phyloP scores from a whole-genome alignment of 2,329 filamentous ascomycete genomes.

The Beauveria sp. region DNA sequence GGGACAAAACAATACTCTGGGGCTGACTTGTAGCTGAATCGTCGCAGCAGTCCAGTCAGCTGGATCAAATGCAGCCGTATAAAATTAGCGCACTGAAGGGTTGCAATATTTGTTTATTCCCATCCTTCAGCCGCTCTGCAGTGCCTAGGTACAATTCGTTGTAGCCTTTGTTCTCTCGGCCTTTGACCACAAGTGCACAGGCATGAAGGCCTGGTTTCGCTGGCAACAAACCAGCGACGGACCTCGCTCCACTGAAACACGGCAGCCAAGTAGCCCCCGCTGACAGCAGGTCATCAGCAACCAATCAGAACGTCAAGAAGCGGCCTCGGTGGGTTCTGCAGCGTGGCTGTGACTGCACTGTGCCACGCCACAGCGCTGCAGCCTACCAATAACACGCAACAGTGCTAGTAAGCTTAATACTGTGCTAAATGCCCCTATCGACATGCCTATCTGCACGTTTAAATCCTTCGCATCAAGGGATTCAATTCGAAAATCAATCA shows the following conservation, averaged over 20 bases:
- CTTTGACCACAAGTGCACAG: neutral
- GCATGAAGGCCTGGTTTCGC: neutral
- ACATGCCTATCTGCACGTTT: neutral
- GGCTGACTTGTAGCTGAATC: neutral
- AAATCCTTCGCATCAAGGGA: neutral
- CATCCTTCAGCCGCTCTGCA: neutral
- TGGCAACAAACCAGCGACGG: neutral
- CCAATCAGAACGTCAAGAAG: neutral
- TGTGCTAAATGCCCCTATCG: neutral
- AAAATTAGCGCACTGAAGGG: neutral
- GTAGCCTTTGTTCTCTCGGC: neutral
- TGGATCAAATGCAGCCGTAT: too few relatives aligned
- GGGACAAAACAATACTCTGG: neutral
- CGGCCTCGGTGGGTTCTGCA: neutral
- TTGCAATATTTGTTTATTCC: neutral
- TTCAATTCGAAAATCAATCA: too few relatives aligned
- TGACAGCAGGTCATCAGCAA: neutral
- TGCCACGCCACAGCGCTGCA: neutral
- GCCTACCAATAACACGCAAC: too few relatives aligned
- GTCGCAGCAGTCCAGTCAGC: neutral
- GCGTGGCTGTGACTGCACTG: neutral
- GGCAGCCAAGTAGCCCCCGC: neutral
- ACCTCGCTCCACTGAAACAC: neutral
- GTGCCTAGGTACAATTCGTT: neutral
- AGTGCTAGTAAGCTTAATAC: neutral